Conservation (phyloP, 1,139 yeast genomes). For the Lodderomyces jiufengensis region DNA sequence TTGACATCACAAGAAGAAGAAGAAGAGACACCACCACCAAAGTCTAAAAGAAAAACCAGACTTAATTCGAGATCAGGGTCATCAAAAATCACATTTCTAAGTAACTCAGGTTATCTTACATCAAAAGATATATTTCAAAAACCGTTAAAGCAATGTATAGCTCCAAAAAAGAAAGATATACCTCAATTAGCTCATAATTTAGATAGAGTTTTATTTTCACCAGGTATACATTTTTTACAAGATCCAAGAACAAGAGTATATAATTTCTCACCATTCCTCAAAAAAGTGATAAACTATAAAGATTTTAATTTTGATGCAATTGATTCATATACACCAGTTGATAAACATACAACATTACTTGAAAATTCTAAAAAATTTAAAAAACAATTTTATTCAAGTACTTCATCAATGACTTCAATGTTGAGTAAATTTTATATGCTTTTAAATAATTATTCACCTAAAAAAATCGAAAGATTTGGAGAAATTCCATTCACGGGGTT, state of each 20-base stretch:
- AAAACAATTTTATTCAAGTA: conserved; percentile 65
- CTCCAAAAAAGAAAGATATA: conserved; percentile 24
- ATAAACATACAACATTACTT: conserved; percentile 55
- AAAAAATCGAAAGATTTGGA: conserved; percentile 24
- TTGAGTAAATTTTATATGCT: conserved; percentile 74
- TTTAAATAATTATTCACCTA: conserved; percentile 47
- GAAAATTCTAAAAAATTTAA: conserved; percentile 42
- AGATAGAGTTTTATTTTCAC: conserved; percentile 69
- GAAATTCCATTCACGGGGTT: conserved; percentile 36
- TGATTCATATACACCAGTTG: conserved; percentile 60
- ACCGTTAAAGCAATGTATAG: conserved; percentile 20
- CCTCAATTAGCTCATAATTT: conserved; percentile 58
- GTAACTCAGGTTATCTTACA: conserved; percentile 2
- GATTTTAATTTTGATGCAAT: conserved; percentile 65
- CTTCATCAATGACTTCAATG: conserved; percentile 81
- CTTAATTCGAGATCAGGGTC: no score
- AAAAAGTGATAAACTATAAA: conserved; percentile 58
- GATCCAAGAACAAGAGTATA: conserved; percentile 74
- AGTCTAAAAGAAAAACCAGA: no score
- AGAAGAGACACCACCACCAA: no score
- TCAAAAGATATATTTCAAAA: conserved; percentile 8
- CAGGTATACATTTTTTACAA: conserved; percentile 76
- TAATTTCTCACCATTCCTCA: conserved; percentile 65
- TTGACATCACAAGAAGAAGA: no score
- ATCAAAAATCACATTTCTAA: no score